Evolutionary conservation across 441 rosid genomes (phyloP).

Genomic region (Isatis lusitanica): DNA sequence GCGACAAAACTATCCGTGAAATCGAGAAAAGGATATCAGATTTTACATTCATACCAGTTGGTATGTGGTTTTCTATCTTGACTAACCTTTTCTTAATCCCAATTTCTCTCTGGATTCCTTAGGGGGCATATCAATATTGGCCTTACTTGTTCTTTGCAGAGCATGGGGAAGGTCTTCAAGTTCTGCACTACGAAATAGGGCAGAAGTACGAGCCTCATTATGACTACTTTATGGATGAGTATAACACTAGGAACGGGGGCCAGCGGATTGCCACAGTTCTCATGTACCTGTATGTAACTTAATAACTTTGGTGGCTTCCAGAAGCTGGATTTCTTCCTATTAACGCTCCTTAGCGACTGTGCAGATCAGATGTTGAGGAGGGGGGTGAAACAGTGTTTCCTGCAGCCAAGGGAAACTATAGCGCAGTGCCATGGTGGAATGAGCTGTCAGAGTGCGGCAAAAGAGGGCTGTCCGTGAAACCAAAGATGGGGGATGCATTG

Average conservation of each 20-base stretch:
- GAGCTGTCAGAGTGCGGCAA: slow-evolving; percentile 73
- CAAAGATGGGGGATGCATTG: slow-evolving; percentile 77
- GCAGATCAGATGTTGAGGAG: slow-evolving; percentile 76
- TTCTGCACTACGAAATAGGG: slow-evolving; percentile 71
- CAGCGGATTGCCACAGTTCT: slow-evolving; percentile 76
- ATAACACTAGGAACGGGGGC: slow-evolving; percentile 67
- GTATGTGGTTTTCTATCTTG: slow-evolving; percentile 39
- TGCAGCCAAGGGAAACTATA: slow-evolving; percentile 56
- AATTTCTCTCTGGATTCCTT: slow-evolving; percentile 3
- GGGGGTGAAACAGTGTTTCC: slow-evolving; percentile 83
- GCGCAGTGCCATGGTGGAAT: slow-evolving; percentile 70
- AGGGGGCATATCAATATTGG: background rate
- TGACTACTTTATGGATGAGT: slow-evolving; percentile 70
- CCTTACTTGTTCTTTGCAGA: slow-evolving; percentile 41
- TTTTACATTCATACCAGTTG: slow-evolving; percentile 66
- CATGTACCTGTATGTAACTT: slow-evolving; percentile 68
- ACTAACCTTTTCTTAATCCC: background rate
- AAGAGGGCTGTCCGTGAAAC: slow-evolving; percentile 65
- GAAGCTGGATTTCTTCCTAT: slow-evolving; percentile 1
- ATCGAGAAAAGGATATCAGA: slow-evolving; percentile 71
- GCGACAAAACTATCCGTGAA: slow-evolving; percentile 53
- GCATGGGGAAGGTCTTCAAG: slow-evolving; percentile 74
- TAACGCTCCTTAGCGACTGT: slow-evolving; percentile 21
- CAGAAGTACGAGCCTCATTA: slow-evolving; percentile 72
- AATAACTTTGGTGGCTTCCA: background rate